Evolutionary conservation across 106 monocot species (phyloP), one percentile per base, ranked within the genome.

Genomic region (Chionographis japonica): DNA sequence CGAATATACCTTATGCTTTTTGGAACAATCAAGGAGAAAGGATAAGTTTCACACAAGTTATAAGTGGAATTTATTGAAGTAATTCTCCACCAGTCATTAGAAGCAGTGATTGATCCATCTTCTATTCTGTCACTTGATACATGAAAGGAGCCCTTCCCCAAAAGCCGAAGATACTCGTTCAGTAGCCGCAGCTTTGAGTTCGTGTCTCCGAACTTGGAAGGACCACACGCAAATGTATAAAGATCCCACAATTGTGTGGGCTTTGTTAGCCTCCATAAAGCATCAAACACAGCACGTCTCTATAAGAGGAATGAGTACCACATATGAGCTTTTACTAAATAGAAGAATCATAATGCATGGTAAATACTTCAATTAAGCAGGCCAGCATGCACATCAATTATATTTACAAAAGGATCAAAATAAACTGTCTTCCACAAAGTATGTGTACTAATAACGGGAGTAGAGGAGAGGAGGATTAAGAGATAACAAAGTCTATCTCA

Each of bases 31-130:
- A 98, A 74, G 40, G 75, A 67, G 41, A 75, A 98, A 69, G 97
- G 97, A 79, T 98, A 98, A 27, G 97, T 92, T 58, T 86, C 37
- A 55, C 97, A 98, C 52, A 98, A 18, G 37, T 83, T 35, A 61
- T 92, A 87, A 19, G 20, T 79, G 42, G 69, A 75, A 76, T 98
- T 98, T 57, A 81, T 50, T 72, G 78, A 13, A 55, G 84, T 83
- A 62, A 92, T 68, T 76, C 97, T 98, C 89, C 86, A 98, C 76
- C 79, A 75, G 38, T 83, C 55, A 59, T 98, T 92, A 58, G 76
- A 85, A 14, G 83, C 52, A 37, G 76, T 65, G 54, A 75, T 61
- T 54, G 67, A 78, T 37, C 61, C 84, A 60, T 82, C 79, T 57
- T 77, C 68, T 37, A 75, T 65, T 59, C 14, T 67, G 43, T 17